Evolutionary conservation across 495 filamentous ascomycete genomes (phyloP).

Genomic region (Hypoxylon fuscum): DNA sequence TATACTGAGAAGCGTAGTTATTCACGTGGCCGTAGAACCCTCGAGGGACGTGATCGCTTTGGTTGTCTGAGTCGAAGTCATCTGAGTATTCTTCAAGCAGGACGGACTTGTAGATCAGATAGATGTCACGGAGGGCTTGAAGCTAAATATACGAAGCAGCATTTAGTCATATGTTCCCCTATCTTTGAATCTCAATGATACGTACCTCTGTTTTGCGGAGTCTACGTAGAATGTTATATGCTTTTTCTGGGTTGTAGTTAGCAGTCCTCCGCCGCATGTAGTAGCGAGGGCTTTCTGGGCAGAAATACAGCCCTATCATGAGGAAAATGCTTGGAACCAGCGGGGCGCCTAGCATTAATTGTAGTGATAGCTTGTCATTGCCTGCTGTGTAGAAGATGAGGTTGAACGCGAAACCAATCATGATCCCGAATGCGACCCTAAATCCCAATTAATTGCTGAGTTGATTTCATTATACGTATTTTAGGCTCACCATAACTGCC

Average conservation of each 20-base stretch:
- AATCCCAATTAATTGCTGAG: background rate
- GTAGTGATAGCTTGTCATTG: background rate
- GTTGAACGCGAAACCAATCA: constrained; percentile 44
- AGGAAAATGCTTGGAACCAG: constrained; percentile 41
- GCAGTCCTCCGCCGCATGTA: constrained; percentile 41
- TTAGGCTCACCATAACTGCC: constrained; percentile 44
- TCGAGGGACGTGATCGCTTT: background rate
- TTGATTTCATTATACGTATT: background rate
- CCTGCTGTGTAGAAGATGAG: constrained; percentile 34
- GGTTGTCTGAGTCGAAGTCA: constrained; percentile 4
- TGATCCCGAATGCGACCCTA: constrained; percentile 49
- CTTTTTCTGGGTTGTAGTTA: constrained; percentile 39
- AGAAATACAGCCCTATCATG: constrained; percentile 40
- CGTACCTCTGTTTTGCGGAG: constrained; percentile 40
- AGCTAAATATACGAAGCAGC: constrained; percentile 21
- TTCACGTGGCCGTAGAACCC: constrained; percentile 21
- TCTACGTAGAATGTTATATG: constrained; percentile 33
- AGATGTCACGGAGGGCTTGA: constrained; percentile 44
- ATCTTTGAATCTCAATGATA: background rate
- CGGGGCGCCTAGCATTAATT: constrained; percentile 42
- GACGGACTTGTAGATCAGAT: constrained; percentile 43
- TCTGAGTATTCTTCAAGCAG: constrained; percentile 37
- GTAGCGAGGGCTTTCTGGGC: constrained; percentile 45
- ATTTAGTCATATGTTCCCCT: background rate
- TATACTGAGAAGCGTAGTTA: constrained; percentile 33